phyloP scores from a whole-genome alignment of 192 early-diverging fungal genomes.

The Umbelopsis vinacea region DNA sequence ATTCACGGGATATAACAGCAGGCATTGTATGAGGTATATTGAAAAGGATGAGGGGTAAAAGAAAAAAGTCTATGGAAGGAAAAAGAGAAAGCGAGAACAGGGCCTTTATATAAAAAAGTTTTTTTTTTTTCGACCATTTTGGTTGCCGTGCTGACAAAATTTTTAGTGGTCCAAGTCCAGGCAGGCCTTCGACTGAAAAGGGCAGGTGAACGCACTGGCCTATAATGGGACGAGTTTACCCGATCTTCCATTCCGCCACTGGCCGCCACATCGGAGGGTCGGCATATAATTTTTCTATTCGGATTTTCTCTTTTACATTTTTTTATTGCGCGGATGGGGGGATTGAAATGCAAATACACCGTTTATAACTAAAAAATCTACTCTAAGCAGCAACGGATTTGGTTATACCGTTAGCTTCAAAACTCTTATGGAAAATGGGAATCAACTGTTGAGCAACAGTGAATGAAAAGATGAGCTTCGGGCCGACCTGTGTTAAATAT shows the following conservation, averaged over 20 bases:
- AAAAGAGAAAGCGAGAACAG: background rate
- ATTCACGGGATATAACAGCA: conserved; percentile 4
- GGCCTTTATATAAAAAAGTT: background rate
- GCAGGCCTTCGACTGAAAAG: background rate
- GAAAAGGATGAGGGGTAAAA: background rate
- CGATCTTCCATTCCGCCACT: background rate
- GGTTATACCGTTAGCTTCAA: conserved; percentile 19
- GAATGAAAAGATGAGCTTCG: conserved; percentile 98
- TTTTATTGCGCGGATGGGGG: background rate
- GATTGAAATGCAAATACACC: background rate
- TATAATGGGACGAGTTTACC: conserved; percentile 2
- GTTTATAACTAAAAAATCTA: background rate
- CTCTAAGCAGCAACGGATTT: conserved; percentile 4
- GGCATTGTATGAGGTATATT: conserved; percentile 17
- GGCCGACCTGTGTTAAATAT: conserved; percentile 71
- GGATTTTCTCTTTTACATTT: background rate
- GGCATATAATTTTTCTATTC: background rate
- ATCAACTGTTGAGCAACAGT: conserved; percentile 96
- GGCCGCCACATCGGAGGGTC: background rate
- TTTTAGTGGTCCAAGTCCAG: no score
- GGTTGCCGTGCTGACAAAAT: no score
- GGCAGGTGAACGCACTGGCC: background rate
- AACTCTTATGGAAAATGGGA: conserved; percentile 63
- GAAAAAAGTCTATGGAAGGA: background rate
- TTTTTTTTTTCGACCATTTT: no score